Evolutionary conservation across 768 basidiomycete species (phyloP), one percentile per base, ranked within the genome.

Genomic region (Leccinellum albellum): DNA sequence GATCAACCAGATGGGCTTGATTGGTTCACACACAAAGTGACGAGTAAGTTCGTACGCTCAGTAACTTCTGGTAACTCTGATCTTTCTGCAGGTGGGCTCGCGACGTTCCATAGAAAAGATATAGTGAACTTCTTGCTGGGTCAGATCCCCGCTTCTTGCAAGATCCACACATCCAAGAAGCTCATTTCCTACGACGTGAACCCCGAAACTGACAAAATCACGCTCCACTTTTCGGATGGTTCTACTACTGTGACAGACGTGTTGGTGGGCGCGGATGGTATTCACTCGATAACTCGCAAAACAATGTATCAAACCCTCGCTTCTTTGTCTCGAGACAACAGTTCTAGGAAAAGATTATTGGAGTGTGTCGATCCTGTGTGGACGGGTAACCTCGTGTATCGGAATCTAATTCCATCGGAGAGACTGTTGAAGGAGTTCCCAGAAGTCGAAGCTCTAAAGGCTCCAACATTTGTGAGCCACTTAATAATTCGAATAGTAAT

Each of bases 211-310:
- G 63, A 66, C 6, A 62, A 65, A 23, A 69, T 76, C 6, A 53
- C 45, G 1, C 55, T 81, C 3, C 53, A 64, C 13, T 81, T 80
- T 49, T 56, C 65, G 0, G 74, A 79, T 20, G 76, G 73, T 4
- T 66, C 68, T 14, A 65, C 58, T 1, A 67, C 71, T 5, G 59
- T 60, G 0, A 75, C 76, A 33, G 78, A 81, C 51, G 54, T 80
- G 8, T 66, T 81, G 35, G 59, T 80, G 6, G 78, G 75, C 2
- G 70, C 75, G 7, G 79, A 80, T 54, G 79, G 79, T 2, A 67
- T 80, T 55, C 74, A 65, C 24, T 80, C 78, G 0, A 64, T 61
- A 26, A 65, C 68, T 4, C 69, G 75, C 35, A 62, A 44, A 21
- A 58, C 59, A 13, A 66, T 76, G 62, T 66, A 70, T 31, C 32